Percentiles rank a stretch among this genome's conserved stretches.
phyloP scores from a whole-genome alignment of 2,329 filamentous ascomycete species.

The Talaromyces rugulosus region DNA sequence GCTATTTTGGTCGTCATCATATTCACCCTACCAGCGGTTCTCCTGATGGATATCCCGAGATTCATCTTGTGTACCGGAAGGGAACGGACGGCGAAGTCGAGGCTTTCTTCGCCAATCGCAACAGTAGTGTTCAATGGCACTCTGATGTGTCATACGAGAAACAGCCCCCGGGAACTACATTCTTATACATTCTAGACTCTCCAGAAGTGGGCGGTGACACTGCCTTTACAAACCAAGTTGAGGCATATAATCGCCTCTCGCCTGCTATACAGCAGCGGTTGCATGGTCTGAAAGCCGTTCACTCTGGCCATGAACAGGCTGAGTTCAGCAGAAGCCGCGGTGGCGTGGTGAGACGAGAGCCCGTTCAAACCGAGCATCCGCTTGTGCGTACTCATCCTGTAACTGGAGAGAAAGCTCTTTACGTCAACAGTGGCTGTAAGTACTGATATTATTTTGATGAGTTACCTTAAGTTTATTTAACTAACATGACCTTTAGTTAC shows the following conservation, averaged over 20 bases:
- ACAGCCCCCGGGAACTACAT: slow-evolving; percentile 26
- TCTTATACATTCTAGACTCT: slow-evolving; percentile 22
- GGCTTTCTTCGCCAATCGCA: slow-evolving; percentile 27
- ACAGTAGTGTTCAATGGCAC: slow-evolving; percentile 18
- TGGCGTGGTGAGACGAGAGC: slow-evolving; percentile 26
- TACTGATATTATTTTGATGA: slow-evolving; percentile 1
- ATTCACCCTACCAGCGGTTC: slow-evolving; percentile 16
- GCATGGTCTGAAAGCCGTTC: slow-evolving; percentile 26
- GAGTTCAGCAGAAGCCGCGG: slow-evolving; percentile 14
- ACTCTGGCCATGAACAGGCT: slow-evolving; percentile 25
- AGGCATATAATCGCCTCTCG: slow-evolving; percentile 26
- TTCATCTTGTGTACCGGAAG: slow-evolving; percentile 10
- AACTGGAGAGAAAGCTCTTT: slow-evolving; percentile 31
- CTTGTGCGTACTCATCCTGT: slow-evolving; percentile 30
- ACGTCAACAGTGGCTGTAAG: slow-evolving; percentile 30
- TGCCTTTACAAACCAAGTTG: slow-evolving; percentile 23
- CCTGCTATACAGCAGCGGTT: slow-evolving; percentile 21
- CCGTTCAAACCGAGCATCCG: slow-evolving; percentile 27
- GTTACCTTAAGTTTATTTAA: neutral
- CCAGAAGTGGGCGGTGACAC: slow-evolving; percentile 29
- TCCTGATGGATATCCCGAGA: slow-evolving; percentile 7
- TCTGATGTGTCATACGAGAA: slow-evolving; percentile 25
- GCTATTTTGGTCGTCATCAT: slow-evolving; percentile 25
- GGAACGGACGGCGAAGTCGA: slow-evolving; percentile 7
- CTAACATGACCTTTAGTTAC: slow-evolving; percentile 4